Evolutionary conservation across 2,329 filamentous ascomycete genomes (phyloP).

Genomic region (Monilinia laxa): DNA sequence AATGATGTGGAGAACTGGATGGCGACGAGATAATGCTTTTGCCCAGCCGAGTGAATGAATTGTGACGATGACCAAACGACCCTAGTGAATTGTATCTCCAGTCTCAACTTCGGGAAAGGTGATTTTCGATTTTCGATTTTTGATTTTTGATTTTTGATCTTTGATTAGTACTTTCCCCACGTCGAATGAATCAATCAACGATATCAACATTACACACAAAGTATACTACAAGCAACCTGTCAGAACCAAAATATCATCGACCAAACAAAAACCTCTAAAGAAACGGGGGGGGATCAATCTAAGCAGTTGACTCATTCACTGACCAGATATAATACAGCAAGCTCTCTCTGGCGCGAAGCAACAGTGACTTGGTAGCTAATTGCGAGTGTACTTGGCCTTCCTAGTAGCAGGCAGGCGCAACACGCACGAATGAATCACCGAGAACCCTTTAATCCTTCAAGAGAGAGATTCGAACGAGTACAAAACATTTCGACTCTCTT

Average conservation of each 20-base stretch:
- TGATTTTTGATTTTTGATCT: not conserved
- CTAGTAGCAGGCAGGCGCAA: conserved; percentile 2
- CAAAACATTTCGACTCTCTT: conserved; percentile 40
- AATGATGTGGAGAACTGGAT: not conserved
- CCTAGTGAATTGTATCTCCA: not conserved
- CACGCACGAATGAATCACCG: conserved; percentile 16
- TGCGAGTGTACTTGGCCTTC: conserved; percentile 29
- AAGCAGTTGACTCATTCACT: conserved; percentile 36
- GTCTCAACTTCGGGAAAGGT: not conserved
- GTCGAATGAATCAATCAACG: conserved; percentile 16
- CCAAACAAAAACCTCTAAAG: conserved; percentile 23
- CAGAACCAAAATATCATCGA: conserved; percentile 27
- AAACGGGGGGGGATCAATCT: conserved; percentile 25
- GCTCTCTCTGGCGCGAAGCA: conserved; percentile 30
- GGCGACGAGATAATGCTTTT: not conserved
- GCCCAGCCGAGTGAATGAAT: conserved; percentile 5
- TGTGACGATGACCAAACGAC: not conserved
- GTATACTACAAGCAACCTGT: conserved; percentile 33
- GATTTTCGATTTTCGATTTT: not conserved
- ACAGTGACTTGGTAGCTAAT: conserved; percentile 33
- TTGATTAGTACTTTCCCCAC: conserved; percentile 3
- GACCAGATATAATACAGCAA: conserved; percentile 40
- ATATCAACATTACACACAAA: conserved; percentile 19
- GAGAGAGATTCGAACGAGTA: conserved; percentile 38
- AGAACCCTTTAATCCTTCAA: conserved; percentile 42